A percentile compares a stretch with the other conserved stretches of the same genome.
Conservation (phyloP, 805 yeast genomes). For the Saturnispora bothae region DNA sequence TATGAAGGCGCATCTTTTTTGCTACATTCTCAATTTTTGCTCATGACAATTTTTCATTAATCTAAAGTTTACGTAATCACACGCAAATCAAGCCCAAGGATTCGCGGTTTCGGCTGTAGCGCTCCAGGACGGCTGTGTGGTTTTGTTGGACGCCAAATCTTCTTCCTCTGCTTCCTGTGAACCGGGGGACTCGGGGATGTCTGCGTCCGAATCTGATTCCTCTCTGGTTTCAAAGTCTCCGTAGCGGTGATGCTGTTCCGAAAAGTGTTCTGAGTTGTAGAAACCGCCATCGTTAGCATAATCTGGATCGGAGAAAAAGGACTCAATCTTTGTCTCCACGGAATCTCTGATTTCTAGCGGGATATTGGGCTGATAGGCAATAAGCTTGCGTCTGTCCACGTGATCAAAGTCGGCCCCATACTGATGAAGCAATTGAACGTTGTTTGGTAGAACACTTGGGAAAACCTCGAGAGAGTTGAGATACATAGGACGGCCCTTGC, state of each 20-base stretch:
- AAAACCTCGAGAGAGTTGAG: conserved; percentile 41
- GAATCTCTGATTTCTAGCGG: conserved; percentile 63
- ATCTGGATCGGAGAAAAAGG: conserved; percentile 14
- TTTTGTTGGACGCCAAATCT: conserved; percentile 37
- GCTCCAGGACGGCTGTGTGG: conserved; percentile 29
- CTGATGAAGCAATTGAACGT: conserved; percentile 56
- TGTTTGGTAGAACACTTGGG: conserved; percentile 60
- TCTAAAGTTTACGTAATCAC: too few relatives aligned
- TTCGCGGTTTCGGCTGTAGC: conserved; percentile 32
- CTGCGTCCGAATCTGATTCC: too few relatives aligned
- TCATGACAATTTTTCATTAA: background rate
- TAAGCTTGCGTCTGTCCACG: conserved; percentile 39
- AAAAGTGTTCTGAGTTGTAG: background rate
- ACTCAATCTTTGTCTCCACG: conserved; percentile 56
- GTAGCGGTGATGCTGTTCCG: background rate
- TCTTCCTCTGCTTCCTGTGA: too few relatives aligned
- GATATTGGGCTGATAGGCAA: conserved; percentile 57
- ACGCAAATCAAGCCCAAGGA: conserved; percentile 47
- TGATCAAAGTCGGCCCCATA: conserved; percentile 76
- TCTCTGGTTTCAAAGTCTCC: conserved; percentile 11
- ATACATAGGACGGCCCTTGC: conserved; percentile 28
- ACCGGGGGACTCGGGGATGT: too few relatives aligned
- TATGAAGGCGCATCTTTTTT: too few relatives aligned
- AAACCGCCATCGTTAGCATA: conserved; percentile 20
- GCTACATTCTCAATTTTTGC: too few relatives aligned